Percentiles rank a stretch among this genome's conserved stretches.
Conservation (phyloP, 2,329 filamentous ascomycete genomes). For the Ophiostoma ips region DNA sequence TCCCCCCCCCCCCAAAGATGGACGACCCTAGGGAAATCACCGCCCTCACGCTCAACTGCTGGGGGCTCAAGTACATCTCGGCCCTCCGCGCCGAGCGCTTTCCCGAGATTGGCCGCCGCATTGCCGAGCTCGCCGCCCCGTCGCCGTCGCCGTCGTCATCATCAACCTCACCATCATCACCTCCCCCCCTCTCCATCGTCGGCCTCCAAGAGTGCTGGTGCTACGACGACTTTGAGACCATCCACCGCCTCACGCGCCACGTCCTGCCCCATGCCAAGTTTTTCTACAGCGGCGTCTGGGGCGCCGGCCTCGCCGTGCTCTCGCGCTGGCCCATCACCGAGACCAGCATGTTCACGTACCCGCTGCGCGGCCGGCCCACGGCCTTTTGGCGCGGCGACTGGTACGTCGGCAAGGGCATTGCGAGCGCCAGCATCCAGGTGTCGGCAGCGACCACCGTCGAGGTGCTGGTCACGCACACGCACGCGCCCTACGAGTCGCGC, state of each 20-base stretch:
- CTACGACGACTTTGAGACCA: conserved; percentile 63
- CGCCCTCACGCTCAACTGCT: conserved; percentile 86
- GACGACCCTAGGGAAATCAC: conserved; percentile 39
- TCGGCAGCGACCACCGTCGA: conserved; percentile 43
- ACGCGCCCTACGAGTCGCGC: conserved; percentile 74
- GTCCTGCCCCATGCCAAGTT: conserved; percentile 85
- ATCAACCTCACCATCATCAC: conserved; percentile 47
- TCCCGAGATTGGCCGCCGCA: conserved; percentile 66
- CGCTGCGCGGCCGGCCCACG: conserved; percentile 84
- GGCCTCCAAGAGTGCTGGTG: conserved; percentile 54
- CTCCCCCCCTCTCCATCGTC: conserved; percentile 51
- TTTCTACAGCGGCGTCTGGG: conserved; percentile 80
- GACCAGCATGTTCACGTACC: conserved; percentile 72
- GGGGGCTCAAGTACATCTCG: conserved; percentile 83
- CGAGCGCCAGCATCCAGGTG: conserved; percentile 64
- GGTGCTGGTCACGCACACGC: conserved; percentile 84
- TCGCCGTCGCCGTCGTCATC: conserved; percentile 18
- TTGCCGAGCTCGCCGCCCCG: conserved; percentile 36
- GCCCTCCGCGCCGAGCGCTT: conserved; percentile 66
- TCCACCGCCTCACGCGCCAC: conserved; percentile 55
- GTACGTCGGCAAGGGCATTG: conserved; percentile 92
- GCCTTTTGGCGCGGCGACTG: conserved; percentile 93
- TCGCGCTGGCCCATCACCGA: conserved; percentile 88
- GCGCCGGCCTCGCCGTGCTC: conserved; percentile 76
- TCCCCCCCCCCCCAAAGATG: neutral